phyloP scores from a whole-genome alignment of 192 early-diverging fungal species.

The Entomortierella beljakovae region DNA sequence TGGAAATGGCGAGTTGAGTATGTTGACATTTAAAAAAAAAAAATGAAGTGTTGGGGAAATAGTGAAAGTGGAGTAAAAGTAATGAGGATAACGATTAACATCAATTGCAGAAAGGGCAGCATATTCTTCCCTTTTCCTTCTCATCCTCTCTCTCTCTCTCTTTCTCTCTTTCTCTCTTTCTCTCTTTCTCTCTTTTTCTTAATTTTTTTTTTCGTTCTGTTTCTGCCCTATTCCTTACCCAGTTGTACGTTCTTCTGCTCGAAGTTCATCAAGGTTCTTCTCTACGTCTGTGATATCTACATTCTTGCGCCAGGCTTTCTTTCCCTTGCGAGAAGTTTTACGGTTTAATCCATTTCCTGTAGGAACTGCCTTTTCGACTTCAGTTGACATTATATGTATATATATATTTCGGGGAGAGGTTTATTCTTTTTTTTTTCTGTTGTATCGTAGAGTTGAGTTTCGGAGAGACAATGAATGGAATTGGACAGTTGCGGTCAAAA shows the following conservation, averaged over 20 bases:
- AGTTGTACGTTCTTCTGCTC: constrained; percentile 78
- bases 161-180: not conserved
- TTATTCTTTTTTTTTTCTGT: too few species aligned
- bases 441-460: not conserved
- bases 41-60: not conserved
- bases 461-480: not conserved
- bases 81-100: not conserved
- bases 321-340: constrained; percentile 77
- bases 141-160: not conserved
- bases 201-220: not conserved
- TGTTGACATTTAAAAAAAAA: not conserved
- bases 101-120: not conserved
- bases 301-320: constrained; percentile 94
- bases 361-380: constrained; percentile 63
- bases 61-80: not conserved
- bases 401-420: too few species aligned
- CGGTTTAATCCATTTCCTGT: constrained; percentile 50
- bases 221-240: constrained; percentile 60
- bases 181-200: not conserved
- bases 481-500: not conserved
- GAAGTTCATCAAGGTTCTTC: constrained; percentile 71
- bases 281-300: constrained; percentile 88
- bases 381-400: constrained; percentile 43
- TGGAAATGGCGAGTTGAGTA: too few species aligned
- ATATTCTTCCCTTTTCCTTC: not conserved